A percentile compares a stretch with the other conserved stretches of the same genome.
Conservation (phyloP, 2,329 filamentous ascomycete species). For the Venturia carpophila region DNA sequence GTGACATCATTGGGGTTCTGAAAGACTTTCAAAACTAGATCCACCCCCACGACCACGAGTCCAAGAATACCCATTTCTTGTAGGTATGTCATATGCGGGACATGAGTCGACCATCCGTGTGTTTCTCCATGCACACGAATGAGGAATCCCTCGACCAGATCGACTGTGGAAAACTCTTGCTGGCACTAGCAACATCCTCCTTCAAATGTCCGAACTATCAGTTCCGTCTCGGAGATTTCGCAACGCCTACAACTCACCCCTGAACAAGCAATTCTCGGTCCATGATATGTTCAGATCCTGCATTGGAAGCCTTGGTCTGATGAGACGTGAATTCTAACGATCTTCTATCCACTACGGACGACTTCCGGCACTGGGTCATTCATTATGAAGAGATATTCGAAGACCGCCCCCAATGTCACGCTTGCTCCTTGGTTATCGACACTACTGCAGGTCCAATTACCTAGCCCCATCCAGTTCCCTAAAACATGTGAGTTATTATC, state of each 20-base stretch:
- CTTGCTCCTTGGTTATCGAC: not conserved
- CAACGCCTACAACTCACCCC: too few species aligned
- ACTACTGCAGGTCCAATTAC: not conserved
- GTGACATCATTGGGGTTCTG: not conserved
- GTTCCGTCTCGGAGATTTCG: not conserved
- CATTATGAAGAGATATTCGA: not conserved
- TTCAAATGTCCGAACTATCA: not conserved
- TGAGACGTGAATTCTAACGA: not conserved
- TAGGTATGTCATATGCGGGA: not conserved
- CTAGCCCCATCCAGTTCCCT: not conserved
- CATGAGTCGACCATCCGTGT: not conserved
- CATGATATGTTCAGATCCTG: not conserved
- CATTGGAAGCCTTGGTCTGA: not conserved
- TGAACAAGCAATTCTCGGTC: too few species aligned
- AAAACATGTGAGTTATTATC: not conserved
- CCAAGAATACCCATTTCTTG: not conserved
- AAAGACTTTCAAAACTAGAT: not conserved
- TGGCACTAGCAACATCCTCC: not conserved
- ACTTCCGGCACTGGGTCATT: not conserved
- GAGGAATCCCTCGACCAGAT: not conserved
- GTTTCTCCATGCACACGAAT: not conserved
- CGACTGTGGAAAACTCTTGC: not conserved
- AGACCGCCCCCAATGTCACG: not conserved
- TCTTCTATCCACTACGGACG: not conserved
- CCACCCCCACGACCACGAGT: not conserved